These are phyloP conservation scores for Aspergillus tamarii DNA, from an alignment of 2,329 filamentous ascomycete genomes.

Conservation along the genomic window DNA sequence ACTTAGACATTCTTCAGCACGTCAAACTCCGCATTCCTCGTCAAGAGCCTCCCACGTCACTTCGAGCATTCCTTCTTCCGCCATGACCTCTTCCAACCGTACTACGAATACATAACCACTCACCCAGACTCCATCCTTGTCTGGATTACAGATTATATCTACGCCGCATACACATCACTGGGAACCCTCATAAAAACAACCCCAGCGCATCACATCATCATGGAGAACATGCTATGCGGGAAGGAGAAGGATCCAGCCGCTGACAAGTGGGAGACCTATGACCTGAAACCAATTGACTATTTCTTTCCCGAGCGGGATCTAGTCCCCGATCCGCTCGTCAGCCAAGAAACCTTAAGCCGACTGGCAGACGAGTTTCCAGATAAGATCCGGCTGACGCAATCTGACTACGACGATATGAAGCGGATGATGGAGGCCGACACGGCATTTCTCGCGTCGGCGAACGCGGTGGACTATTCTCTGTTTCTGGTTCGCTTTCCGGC, in stretches of 20 bases:
- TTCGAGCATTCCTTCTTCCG: slow-evolving; percentile 74
- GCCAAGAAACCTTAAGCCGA: slow-evolving; percentile 66
- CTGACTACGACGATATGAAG: slow-evolving; percentile 61
- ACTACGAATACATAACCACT: slow-evolving; percentile 64
- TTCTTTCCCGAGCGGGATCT: slow-evolving; percentile 77
- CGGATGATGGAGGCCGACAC: slow-evolving; percentile 64
- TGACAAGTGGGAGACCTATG: slow-evolving; percentile 69
- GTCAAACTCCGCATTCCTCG: slow-evolving; percentile 65
- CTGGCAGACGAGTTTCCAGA: slow-evolving; percentile 70
- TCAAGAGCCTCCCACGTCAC: slow-evolving; percentile 71
- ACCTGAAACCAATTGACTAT: slow-evolving; percentile 74
- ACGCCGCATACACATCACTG: slow-evolving; percentile 58
- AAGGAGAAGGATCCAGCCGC: slow-evolving; percentile 50
- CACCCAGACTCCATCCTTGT: slow-evolving; percentile 67
- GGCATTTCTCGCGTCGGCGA: slow-evolving; percentile 61
- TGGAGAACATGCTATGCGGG: slow-evolving; percentile 74
- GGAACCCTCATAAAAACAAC: slow-evolving; percentile 63
- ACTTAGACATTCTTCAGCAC: slow-evolving; percentile 70
- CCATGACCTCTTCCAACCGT: slow-evolving; percentile 66
- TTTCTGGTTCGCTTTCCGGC: slow-evolving; percentile 66
- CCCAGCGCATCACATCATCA: slow-evolving; percentile 73
- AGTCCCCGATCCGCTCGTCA: slow-evolving; percentile 64
- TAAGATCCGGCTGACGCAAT: slow-evolving; percentile 61
- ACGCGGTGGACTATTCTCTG: slow-evolving; percentile 75
- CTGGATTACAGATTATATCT: slow-evolving; percentile 71